A percentile compares a stretch with the other conserved stretches of the same genome.
These are phyloP conservation scores for Arthromyces matolae DNA, from an alignment of 768 basidiomycete genomes.

Conservation along the genomic window DNA sequence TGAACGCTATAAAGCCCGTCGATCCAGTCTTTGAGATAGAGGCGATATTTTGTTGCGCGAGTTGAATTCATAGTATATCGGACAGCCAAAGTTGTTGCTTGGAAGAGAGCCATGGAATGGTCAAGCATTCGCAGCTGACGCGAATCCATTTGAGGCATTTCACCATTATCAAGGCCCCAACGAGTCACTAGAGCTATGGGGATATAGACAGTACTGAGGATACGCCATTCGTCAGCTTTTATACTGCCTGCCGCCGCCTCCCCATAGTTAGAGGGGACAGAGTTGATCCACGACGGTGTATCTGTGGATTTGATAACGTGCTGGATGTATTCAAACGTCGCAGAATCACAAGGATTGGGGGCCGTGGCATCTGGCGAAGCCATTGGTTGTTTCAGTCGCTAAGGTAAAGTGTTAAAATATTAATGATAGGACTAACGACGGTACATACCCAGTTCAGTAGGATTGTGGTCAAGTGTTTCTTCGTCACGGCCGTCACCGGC, in stretches of 20 bases:
- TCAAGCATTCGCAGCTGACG: background rate
- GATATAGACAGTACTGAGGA: slow-evolving; percentile 26
- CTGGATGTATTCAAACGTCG: slow-evolving; percentile 17
- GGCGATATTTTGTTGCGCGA: slow-evolving; percentile 4
- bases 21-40: slow-evolving; percentile 24
- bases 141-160: background rate
- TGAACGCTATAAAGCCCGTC: slow-evolving; percentile 18
- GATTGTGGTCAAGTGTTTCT: slow-evolving; percentile 4
- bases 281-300: slow-evolving; percentile 24
- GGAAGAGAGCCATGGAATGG: background rate
- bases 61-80: background rate
- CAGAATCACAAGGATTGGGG: background rate
- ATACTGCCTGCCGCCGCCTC: slow-evolving; percentile 26
- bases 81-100: background rate
- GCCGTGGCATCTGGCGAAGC: background rate
- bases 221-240: slow-evolving; percentile 36
- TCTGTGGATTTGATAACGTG: slow-evolving; percentile 19
- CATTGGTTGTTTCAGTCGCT: slow-evolving; percentile 6
- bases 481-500: background rate
- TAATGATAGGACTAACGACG: background rate
- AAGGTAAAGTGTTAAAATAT: background rate
- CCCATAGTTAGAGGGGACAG: slow-evolving; percentile 26
- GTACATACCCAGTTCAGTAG: slow-evolving; percentile 10
- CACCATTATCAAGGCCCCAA: slow-evolving; percentile 22
- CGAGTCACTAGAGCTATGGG: slow-evolving; percentile 30